phyloP scores from a whole-genome alignment of 2,329 filamentous ascomycete genomes.

The Xylaria sp. region DNA sequence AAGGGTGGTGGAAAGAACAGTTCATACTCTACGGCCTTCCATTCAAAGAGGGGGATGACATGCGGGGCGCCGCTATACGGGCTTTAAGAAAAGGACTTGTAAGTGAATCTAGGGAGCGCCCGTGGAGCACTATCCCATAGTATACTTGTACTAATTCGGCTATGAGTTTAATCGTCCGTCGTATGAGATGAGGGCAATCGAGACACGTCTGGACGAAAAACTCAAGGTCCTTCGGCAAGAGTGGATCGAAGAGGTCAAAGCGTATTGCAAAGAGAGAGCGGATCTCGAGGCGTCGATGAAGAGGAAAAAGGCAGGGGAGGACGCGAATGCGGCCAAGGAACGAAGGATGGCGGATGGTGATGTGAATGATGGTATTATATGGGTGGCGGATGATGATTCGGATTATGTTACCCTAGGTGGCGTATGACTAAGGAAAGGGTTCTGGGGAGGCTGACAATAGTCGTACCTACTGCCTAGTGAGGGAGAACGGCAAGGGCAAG shows the following conservation, averaged over 20 bases:
- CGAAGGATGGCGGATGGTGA: background rate
- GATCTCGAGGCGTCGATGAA: background rate
- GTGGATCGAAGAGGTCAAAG: background rate
- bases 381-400: background rate
- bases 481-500: background rate
- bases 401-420: background rate
- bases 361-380: background rate
- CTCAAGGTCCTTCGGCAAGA: background rate
- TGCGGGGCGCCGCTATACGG: background rate
- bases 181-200: background rate
- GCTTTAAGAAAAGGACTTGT: background rate
- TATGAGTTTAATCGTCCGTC: background rate
- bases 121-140: background rate
- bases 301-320: background rate
- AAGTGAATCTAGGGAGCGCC: background rate
- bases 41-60: background rate
- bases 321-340: background rate
- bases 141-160: background rate
- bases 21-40: constrained; percentile 6
- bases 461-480: background rate
- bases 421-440: background rate
- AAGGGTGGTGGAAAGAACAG: background rate
- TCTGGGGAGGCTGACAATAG: background rate
- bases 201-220: background rate
- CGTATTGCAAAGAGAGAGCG: background rate